Evolutionary conservation across 1,284 basidiomycete genomes (phyloP), one percentile per base, ranked within the genome.

Genomic region (Dichomitus squalens): DNA sequence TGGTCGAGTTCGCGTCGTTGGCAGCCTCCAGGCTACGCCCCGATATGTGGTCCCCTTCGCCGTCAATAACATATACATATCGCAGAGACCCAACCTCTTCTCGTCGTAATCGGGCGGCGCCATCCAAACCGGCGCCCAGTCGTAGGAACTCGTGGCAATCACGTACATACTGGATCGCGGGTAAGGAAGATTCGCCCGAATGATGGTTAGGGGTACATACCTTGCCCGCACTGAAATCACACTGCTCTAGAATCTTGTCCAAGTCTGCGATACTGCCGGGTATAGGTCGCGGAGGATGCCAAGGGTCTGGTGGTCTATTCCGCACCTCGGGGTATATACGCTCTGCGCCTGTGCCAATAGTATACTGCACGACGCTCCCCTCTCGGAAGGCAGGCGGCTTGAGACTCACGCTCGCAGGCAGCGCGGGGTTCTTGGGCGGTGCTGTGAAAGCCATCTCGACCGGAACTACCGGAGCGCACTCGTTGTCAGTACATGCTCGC

Each of bases 221-320:
- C 81, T 94, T 92, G 68, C 85, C 81, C 53, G 84, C 79, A 16
- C 84, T 84, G 69, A 94, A 95, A 74, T 96, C 92, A 70, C 95
- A 98, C 64, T 94, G 83, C 36, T 94, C 87, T 85, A 95, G 87
- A 1, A 96, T 78, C 23, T 90, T 76, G 72, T 98, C 95, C 63
- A 98, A 73, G 72, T 98, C 95, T 11, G 92, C 81, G 16, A 93
- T 81, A 55, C 90, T 88, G 16, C 93, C 92, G 0, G 90, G 84
- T 11, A 86, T 76, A 20, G 95, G 95, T 55, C 95, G 81, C 6
- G 91, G 90, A 18, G 95, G 92, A 70, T 89, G 93, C n/a, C 84
- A 84, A 47, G 83, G 77, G 63, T 85, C 76, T 39, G 79, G 83
- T 7, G 80, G 78, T 46, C 77, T 72, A 57, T 78, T 78, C 57